Evolutionary conservation across 306 rosid species (phyloP), one percentile per base, ranked within the genome.

Genomic region (Chamaecrista fasciculata): DNA sequence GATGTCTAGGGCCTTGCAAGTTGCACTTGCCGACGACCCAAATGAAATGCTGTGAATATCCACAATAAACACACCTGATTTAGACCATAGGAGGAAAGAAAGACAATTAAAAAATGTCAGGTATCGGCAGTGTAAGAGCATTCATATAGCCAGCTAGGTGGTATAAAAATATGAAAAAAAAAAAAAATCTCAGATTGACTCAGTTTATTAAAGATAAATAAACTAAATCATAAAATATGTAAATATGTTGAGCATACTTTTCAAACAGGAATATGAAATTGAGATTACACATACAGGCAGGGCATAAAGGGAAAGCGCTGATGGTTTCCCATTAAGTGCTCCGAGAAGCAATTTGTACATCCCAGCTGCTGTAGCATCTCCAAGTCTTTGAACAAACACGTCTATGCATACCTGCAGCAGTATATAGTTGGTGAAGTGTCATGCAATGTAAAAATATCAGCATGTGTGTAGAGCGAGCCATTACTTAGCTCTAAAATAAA

Each of bases 281-380:
- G 51, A 53, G 70, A 39, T 70, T 26, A 71, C 31, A 71, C 96
- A 23, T 91, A 91, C 99, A 21, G 97, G 99, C 42, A 91, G 42
- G 69, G 95, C 92, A 37, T 86, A 87, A 48, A 91, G 80, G 37
- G 96, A 87, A 60, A 86, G 77, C 4, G 87, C 79, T 23, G 99
- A 87, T 18, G 95, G 72, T 66, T 75, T 89, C 62, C 89, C 95
- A 20, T 84, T 70, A 46, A 83, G 81, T 42, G 84, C 47, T 73
- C 80, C 81, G 58, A 80, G 85, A 72, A 91, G 92, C 62, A 94
- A 80, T 79, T 88, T 91, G 84, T 85, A 94, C 85, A 94, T 86
- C 72, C 88, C 99, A 37, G 97, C 99, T 21, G 99, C 99, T 8
- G 99, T 42, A 68, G 96, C 99, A 70, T 94, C 97, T 72, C 99